These are phyloP conservation scores for Chondrus crispus DNA, from an alignment of 23 red algal species.

Conservation along the genomic window DNA sequence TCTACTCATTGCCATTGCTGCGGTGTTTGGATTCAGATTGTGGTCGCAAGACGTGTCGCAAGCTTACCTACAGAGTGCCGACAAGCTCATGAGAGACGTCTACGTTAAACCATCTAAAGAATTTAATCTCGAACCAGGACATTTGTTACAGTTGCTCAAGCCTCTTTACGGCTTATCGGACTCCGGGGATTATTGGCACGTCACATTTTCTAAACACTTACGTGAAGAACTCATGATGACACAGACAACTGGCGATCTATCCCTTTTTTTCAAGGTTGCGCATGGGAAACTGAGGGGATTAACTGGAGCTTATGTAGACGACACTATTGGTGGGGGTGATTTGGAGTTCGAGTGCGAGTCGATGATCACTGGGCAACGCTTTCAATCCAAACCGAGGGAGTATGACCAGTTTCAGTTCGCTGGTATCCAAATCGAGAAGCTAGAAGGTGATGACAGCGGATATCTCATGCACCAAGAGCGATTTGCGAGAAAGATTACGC, in stretches of 20 bases:
- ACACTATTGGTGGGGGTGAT: neutral
- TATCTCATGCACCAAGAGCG: too few relatives aligned
- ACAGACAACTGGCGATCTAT: neutral
- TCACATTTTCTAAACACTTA: neutral
- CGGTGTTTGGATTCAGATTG: neutral
- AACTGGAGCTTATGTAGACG: slow-evolving; percentile 6
- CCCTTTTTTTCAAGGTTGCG: neutral
- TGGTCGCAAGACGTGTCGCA: neutral
- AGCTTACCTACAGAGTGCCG: slow-evolving; percentile 14
- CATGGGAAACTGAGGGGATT: neutral
- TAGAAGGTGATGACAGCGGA: neutral
- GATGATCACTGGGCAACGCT: neutral
- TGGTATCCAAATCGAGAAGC: neutral
- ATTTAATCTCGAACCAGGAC: neutral
- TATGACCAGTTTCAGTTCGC: neutral
- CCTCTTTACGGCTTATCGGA: slow-evolving; percentile 20
- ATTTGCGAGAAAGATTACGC: too few relatives aligned
- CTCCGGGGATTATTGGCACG: slow-evolving; percentile 27
- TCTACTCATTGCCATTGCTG: neutral
- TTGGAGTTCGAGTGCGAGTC: neutral
- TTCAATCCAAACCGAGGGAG: neutral
- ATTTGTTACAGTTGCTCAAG: neutral
- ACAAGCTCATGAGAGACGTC: neutral
- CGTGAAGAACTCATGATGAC: slow-evolving; percentile 1
- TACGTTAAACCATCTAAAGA: neutral